phyloP scores from a whole-genome alignment of 75 land plant species.

The Isoetes taiwanensis region DNA sequence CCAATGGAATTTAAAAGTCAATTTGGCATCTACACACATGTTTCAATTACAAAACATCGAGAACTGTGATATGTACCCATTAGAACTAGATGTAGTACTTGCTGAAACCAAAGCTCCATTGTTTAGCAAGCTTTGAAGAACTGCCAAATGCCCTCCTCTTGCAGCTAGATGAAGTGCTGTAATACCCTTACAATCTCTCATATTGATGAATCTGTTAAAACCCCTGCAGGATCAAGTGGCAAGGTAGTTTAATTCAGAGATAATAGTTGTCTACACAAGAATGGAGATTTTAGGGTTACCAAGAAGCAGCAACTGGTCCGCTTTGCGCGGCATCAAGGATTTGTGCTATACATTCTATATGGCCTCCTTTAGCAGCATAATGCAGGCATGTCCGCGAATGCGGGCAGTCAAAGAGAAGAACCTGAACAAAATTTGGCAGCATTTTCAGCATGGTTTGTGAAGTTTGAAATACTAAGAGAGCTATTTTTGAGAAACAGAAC shows the following conservation, averaged over 20 bases:
- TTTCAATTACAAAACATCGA: too few relatives aligned
- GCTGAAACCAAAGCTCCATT: constrained; percentile 86
- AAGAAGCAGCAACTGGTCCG: constrained; percentile 51
- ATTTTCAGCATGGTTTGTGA: too few relatives aligned
- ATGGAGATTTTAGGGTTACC: constrained; percentile 27
- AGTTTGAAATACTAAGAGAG: background rate
- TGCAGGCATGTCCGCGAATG: constrained; percentile 82
- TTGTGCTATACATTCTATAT: constrained; percentile 50
- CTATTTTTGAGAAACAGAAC: too few relatives aligned
- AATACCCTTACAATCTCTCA: constrained; percentile 70
- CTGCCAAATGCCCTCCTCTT: constrained; percentile 34
- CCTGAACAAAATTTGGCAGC: constrained; percentile 33
- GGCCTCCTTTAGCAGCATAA: constrained; percentile 80
- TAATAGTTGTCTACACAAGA: too few relatives aligned
- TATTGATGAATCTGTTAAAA: constrained; percentile 60
- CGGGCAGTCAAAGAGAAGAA: constrained; percentile 63
- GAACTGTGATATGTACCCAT: too few relatives aligned
- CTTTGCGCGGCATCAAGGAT: constrained; percentile 53
- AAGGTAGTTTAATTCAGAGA: too few relatives aligned
- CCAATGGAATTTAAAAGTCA: too few relatives aligned
- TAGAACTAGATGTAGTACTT: constrained; percentile 51
- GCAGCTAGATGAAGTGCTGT: constrained; percentile 78
- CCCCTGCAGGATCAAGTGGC: constrained; percentile 75
- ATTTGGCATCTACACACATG: too few relatives aligned
- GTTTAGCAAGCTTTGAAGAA: constrained; percentile 49